These are phyloP conservation scores for Monosporascus sp. DNA, from an alignment of 2,329 filamentous ascomycete species.

Conservation along the genomic window DNA sequence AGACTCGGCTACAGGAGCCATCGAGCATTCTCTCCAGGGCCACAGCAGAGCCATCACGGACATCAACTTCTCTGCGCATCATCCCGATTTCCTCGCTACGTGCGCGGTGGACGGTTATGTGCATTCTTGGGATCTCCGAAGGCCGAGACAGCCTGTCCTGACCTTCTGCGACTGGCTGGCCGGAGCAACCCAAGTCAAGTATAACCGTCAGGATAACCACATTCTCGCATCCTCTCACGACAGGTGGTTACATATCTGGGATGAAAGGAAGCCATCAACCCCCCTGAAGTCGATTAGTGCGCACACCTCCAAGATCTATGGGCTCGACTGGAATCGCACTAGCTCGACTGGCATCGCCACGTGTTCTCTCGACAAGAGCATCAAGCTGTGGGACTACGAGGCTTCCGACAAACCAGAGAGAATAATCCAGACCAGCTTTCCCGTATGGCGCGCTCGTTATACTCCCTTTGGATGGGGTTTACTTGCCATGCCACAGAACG, in stretches of 20 bases:
- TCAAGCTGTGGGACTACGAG: conserved; percentile 86
- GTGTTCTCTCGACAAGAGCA: conserved; percentile 84
- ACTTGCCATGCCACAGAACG: conserved; percentile 86
- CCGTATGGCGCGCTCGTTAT: conserved; percentile 85
- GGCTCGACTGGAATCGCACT: conserved; percentile 87
- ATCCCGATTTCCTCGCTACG: conserved; percentile 82
- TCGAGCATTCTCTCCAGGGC: conserved; percentile 82
- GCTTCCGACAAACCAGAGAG: conserved; percentile 63
- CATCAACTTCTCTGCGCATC: conserved; percentile 91
- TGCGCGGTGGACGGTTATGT: conserved; percentile 92
- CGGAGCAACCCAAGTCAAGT: conserved; percentile 92
- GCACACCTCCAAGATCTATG: conserved; percentile 90
- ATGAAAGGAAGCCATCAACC: conserved; percentile 70
- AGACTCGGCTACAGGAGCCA: conserved; percentile 63
- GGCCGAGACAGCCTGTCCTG: conserved; percentile 65
- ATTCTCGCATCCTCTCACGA: conserved; percentile 89
- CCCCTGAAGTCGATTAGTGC: conserved; percentile 81
- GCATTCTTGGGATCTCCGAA: conserved; percentile 84
- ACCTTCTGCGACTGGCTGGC: conserved; percentile 92
- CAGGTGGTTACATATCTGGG: conserved; percentile 83
- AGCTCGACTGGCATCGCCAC: conserved; percentile 69
- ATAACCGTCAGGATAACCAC: conserved; percentile 81
- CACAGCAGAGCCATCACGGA: conserved; percentile 89
- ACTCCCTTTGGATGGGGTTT: conserved; percentile 85
- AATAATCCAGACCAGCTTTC: conserved; percentile 75